These are phyloP conservation scores for Narthecium ossifragum DNA, from an alignment of 106 monocot species.

Conservation along the genomic window DNA sequence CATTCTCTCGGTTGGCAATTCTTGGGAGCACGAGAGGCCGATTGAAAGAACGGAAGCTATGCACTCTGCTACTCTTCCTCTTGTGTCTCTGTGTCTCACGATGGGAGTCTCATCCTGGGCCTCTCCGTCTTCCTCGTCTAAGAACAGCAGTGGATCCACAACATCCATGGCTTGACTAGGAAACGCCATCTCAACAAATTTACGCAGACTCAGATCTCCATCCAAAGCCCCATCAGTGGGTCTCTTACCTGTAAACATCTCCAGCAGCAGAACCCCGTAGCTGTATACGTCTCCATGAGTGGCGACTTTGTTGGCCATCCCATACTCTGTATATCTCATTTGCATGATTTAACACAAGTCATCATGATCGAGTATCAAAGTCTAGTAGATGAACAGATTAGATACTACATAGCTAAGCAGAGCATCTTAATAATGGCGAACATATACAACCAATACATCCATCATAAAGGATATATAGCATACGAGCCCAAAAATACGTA, in stretches of 20 bases:
- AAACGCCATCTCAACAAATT: not conserved
- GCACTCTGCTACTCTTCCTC: not conserved
- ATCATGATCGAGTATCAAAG: not conserved
- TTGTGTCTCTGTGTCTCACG: too few species aligned
- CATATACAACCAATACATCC: too few species aligned
- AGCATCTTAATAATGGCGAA: too few species aligned
- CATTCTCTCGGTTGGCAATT: not conserved
- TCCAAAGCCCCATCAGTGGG: slow-evolving; percentile 3
- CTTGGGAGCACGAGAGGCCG: not conserved
- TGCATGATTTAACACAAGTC: too few species aligned
- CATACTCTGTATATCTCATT: too few species aligned
- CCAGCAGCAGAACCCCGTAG: slow-evolving; percentile 5
- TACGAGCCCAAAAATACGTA: slow-evolving; percentile 3
- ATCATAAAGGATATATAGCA: too few species aligned
- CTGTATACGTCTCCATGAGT: slow-evolving; percentile 5
- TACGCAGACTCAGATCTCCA: not conserved
- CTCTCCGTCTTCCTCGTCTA: not conserved
- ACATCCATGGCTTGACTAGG: not conserved
- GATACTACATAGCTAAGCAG: not conserved
- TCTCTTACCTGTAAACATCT: slow-evolving; percentile 11
- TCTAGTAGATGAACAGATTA: too few species aligned
- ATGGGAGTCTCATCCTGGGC: not conserved
- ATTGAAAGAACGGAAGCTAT: not conserved
- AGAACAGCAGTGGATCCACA: not conserved
- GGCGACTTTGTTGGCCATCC: not conserved